Evolutionary conservation across 179 eudicot species (phyloP).

Genomic region (Spergularia azorica): DNA sequence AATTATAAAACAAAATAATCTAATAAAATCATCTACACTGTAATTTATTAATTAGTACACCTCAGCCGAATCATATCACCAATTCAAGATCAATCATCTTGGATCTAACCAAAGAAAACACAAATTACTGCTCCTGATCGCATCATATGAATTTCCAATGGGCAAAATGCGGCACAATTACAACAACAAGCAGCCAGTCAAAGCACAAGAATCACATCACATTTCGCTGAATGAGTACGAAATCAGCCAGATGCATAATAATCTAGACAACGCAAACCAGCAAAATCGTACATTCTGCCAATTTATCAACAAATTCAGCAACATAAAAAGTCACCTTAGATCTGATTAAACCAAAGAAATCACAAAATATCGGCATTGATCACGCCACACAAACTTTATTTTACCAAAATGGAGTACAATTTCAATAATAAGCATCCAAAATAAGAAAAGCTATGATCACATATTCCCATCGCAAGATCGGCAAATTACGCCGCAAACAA

Average conservation of each 20-base stretch:
- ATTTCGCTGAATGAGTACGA: no score
- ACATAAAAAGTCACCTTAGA: background rate
- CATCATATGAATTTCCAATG: no score
- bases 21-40: background rate
- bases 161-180: no score
- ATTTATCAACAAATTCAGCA: background rate
- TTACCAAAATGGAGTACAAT: background rate
- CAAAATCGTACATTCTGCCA: constrained; percentile 5
- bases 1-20: constrained; percentile 19
- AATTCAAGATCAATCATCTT: background rate
- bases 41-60: no score
- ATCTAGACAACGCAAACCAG: no score
- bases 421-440: constrained; percentile 40
- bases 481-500: background rate
- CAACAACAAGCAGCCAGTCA: no score
- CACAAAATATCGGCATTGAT: background rate
- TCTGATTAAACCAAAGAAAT: background rate
- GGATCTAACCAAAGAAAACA: no score
- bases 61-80: background rate
- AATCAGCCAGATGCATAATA: no score
- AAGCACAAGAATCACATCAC: no score
- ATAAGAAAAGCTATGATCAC: constrained; percentile 36
- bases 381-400: background rate
- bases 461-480: constrained; percentile 39
- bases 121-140: no score